Percentiles rank a stretch among this genome's conserved stretches.
These are phyloP conservation scores for Talaromyces nanjingensis DNA, from an alignment of 495 filamentous ascomycete genomes.

Conservation along the genomic window DNA sequence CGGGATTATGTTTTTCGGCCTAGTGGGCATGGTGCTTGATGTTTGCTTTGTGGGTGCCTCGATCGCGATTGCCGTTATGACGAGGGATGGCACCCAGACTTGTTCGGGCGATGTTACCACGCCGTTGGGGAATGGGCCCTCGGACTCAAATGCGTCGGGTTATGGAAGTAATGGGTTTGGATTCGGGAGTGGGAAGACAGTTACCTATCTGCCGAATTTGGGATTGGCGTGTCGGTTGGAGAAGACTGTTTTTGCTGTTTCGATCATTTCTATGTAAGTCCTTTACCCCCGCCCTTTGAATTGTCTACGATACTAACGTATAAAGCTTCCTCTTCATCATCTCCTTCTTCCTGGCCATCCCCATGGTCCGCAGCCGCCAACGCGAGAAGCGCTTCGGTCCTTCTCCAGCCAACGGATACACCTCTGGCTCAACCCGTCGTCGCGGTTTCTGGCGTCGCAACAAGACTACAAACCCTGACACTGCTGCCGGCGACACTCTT, in stretches of 20 bases:
- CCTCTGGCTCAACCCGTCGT: slow-evolving; percentile 52
- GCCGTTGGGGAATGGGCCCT: slow-evolving; percentile 55
- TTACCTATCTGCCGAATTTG: slow-evolving; percentile 32
- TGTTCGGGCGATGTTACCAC: slow-evolving; percentile 62
- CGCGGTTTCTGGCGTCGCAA: slow-evolving; percentile 44
- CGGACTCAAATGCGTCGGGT: slow-evolving; percentile 31
- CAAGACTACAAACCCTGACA: slow-evolving; percentile 31
- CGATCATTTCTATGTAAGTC: slow-evolving; percentile 74
- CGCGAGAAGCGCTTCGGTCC: slow-evolving; percentile 77
- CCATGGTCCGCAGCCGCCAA: slow-evolving; percentile 61
- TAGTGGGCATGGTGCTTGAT: slow-evolving; percentile 69
- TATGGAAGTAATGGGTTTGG: slow-evolving; percentile 28
- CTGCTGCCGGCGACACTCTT: slow-evolving; percentile 22
- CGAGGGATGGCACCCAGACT: slow-evolving; percentile 52
- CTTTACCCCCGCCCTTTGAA: too few relatives aligned
- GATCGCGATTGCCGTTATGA: slow-evolving; percentile 70
- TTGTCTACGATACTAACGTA: too few relatives aligned
- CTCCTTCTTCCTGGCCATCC: slow-evolving; percentile 55
- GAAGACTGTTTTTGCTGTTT: slow-evolving; percentile 66
- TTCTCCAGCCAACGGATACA: slow-evolving; percentile 70
- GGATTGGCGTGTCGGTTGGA: slow-evolving; percentile 60
- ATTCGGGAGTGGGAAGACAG: slow-evolving; percentile 5
- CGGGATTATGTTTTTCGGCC: slow-evolving; percentile 66
- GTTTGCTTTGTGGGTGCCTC: slow-evolving; percentile 73
- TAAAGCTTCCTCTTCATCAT: slow-evolving; percentile 61